Conservation (phyloP, 1,284 basidiomycete species). For the Cryptococcus floricola region DNA sequence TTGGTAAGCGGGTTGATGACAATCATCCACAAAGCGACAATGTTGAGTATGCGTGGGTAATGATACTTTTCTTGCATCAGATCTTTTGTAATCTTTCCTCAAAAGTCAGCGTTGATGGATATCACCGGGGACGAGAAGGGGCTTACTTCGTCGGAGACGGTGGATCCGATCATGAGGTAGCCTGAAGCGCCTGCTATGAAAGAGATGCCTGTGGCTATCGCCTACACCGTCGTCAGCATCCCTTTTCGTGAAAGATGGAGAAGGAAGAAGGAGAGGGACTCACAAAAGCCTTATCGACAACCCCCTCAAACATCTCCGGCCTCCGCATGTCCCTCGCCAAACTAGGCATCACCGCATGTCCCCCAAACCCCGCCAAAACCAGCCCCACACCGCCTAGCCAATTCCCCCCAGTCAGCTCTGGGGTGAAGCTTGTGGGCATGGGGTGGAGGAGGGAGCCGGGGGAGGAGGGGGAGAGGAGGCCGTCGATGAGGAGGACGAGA, state of each 20-base stretch:
- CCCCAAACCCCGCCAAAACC: conserved; percentile 95
- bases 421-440: conserved; percentile 63
- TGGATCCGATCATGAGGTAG: conserved; percentile 85
- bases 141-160: conserved; percentile 75
- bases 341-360: conserved; percentile 88
- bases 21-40: conserved; percentile 80
- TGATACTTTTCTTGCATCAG: conserved; percentile 66
- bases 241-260: background rate
- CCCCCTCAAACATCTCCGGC: conserved; percentile 67
- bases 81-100: conserved; percentile 74
- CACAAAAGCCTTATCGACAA: conserved; percentile 44
- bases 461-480: conserved; percentile 67
- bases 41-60: conserved; percentile 70
- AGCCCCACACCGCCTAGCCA: conserved; percentile 63
- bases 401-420: conserved; percentile 56
- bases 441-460: conserved; percentile 80
- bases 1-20: conserved; percentile 85
- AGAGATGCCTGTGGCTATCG: conserved; percentile 75
- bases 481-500: conserved; percentile 77
- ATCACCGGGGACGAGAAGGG: background rate
- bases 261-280: conserved; percentile 9
- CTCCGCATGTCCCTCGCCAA: conserved; percentile 85
- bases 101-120: background rate
- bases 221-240: conserved; percentile 45
- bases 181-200: conserved; percentile 76